A percentile compares a stretch with the other conserved stretches of the same genome.
Conservation (phyloP, 163 green algal species). For the Scenedesmus sp. region DNA sequence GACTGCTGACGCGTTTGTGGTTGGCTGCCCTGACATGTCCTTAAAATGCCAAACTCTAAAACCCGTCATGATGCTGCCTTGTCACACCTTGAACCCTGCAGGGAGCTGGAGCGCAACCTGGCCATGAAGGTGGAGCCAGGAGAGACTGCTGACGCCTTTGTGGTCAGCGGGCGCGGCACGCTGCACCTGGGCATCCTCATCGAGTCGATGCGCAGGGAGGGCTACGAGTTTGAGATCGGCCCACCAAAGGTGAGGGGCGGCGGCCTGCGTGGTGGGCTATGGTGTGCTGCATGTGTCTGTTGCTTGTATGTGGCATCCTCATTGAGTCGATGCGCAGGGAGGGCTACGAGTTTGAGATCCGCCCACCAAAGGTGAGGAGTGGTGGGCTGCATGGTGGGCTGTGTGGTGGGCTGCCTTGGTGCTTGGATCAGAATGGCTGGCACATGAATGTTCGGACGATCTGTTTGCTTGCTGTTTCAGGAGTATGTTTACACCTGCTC, state of each 20-base stretch:
- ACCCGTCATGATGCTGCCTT: not conserved
- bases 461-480: too few species aligned
- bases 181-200: conserved; percentile 99
- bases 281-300: not conserved
- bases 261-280: not conserved
- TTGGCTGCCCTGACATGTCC: conserved; percentile 73
- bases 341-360: conserved; percentile 97
- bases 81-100: not conserved
- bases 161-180: conserved; percentile 95
- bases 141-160: conserved; percentile 93
- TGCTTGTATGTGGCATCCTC: conserved; percentile 79
- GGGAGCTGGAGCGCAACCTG: conserved; percentile 98
- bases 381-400: not conserved
- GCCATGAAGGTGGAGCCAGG: conserved; percentile 94
- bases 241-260: conserved; percentile 79
- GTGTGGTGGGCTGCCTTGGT: not conserved
- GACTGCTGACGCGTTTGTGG: conserved; percentile 94
- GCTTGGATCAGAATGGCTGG: not conserved
- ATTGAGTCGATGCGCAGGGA: conserved; percentile 99
- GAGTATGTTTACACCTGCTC: too few species aligned
- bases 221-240: conserved; percentile 98
- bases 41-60: not conserved
- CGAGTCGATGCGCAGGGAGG: conserved; percentile 99
- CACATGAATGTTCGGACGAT: too few species aligned
- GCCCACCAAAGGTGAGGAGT: conserved; percentile 81